Percentiles rank a stretch among this genome's conserved stretches.
phyloP scores from a whole-genome alignment of 2,329 filamentous ascomycete species.

The Trichoderma atrobrunneum region DNA sequence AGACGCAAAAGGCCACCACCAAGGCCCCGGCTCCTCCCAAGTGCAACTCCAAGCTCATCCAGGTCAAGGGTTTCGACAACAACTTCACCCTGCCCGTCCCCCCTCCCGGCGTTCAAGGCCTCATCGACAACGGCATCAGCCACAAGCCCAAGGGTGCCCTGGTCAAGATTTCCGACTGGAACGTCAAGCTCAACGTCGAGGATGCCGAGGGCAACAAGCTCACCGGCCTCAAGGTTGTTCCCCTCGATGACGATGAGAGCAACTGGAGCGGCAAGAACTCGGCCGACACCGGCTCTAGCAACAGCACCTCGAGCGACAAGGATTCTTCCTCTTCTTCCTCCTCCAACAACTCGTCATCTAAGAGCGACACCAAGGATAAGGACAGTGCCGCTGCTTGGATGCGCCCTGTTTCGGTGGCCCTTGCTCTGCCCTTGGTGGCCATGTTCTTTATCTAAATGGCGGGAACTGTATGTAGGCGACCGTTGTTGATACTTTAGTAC shows the following conservation, averaged over 20 bases:
- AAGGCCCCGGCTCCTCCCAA: slow-evolving; percentile 52
- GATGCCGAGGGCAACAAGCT: slow-evolving; percentile 42
- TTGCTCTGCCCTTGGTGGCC: slow-evolving; percentile 33
- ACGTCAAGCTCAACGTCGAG: slow-evolving; percentile 47
- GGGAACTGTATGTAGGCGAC: slow-evolving; percentile 8
- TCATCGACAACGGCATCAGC: slow-evolving; percentile 74
- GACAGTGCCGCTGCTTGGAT: slow-evolving; percentile 30
- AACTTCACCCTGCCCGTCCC: slow-evolving; percentile 74
- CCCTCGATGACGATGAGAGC: slow-evolving; percentile 42
- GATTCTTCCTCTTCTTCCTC: background rate
- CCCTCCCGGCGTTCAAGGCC: slow-evolving; percentile 63
- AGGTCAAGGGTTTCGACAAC: slow-evolving; percentile 63
- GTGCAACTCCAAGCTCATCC: slow-evolving; percentile 68
- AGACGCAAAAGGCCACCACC: slow-evolving; percentile 57
- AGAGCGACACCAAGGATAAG: slow-evolving; percentile 22
- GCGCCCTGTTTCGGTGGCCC: slow-evolving; percentile 34
- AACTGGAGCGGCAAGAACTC: slow-evolving; percentile 48
- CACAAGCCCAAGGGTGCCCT: slow-evolving; percentile 65
- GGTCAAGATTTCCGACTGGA: slow-evolving; percentile 63
- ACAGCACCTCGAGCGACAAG: slow-evolving; percentile 9
- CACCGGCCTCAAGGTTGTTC: slow-evolving; percentile 47
- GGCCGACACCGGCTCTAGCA: slow-evolving; percentile 32
- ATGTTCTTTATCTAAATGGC: slow-evolving; percentile 34
- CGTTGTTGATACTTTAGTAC: slow-evolving; percentile 7
- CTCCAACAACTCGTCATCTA: background rate